phyloP scores from a whole-genome alignment of 176 grass and related monocot genomes.

The Dactylis glomerata region DNA sequence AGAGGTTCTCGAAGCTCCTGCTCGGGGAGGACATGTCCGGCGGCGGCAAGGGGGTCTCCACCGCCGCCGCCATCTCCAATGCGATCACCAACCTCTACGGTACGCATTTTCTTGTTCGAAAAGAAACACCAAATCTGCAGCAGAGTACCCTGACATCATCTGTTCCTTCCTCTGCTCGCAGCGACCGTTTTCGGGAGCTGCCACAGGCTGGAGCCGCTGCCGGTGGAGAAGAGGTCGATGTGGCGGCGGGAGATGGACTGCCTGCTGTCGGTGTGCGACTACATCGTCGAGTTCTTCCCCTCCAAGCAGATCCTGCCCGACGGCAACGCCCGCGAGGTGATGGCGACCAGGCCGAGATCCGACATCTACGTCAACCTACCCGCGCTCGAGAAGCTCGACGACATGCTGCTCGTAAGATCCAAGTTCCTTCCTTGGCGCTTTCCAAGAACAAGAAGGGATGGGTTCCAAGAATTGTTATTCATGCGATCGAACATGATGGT shows the following conservation, averaged over 20 bases:
- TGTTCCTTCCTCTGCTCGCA: conserved; percentile 35
- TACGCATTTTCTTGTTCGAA: not conserved
- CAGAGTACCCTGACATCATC: not conserved
- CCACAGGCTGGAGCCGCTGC: conserved; percentile 70
- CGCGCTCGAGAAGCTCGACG: conserved; percentile 83
- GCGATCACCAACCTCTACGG: conserved; percentile 97
- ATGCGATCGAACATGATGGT: not conserved
- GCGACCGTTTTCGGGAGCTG: conserved; percentile 87
- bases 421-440: not conserved
- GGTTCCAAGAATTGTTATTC: not conserved
- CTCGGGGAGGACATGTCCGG: conserved; percentile 97
- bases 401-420: conserved; percentile 75
- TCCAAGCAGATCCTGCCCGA: conserved; percentile 60
- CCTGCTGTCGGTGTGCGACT: conserved; percentile 74
- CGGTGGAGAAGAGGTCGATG: conserved; percentile 64
- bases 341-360: conserved; percentile 62
- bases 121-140: not conserved
- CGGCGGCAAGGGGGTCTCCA: conserved; percentile 76
- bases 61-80: conserved; percentile 80
- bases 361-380: conserved; percentile 91
- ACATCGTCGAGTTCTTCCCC: conserved; percentile 84
- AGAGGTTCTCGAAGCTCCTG: conserved; percentile 90
- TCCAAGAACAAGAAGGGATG: not conserved
- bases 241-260: conserved; percentile 93
- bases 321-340: conserved; percentile 62